Percentiles rank a stretch among this genome's conserved stretches.
Conservation (phyloP, 306 rosid species). For the Castanea mollissima region DNA sequence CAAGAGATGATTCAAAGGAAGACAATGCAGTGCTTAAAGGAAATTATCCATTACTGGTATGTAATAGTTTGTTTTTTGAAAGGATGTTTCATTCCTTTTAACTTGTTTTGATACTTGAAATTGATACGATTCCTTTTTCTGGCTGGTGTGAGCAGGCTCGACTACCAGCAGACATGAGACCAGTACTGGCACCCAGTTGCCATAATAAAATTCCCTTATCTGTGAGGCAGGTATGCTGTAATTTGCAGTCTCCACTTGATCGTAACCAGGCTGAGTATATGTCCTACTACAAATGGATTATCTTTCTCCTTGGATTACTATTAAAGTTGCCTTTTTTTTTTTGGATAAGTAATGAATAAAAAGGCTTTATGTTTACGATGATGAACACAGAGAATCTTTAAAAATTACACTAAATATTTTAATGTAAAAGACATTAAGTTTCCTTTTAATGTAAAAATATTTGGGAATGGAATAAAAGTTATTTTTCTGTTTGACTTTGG, state of each 20-base stretch:
- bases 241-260: constrained; percentile 13
- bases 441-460: neutral
- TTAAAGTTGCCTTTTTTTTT: neutral
- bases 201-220: constrained; percentile 79
- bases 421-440: neutral
- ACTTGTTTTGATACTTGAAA: constrained; percentile 14
- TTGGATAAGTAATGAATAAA: too few relatives aligned
- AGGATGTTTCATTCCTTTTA: constrained; percentile 17
- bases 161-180: constrained; percentile 87
- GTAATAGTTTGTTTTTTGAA: constrained; percentile 34
- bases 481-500: neutral
- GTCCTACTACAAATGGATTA: neutral
- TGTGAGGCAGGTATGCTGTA: constrained; percentile 81
- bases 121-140: constrained; percentile 29
- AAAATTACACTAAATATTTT: too few relatives aligned
- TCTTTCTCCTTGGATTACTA: neutral
- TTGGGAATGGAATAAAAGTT: neutral
- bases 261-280: neutral
- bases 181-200: constrained; percentile 59
- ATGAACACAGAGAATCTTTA: too few relatives aligned
- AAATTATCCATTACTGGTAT: constrained; percentile 84
- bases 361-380: too few relatives aligned
- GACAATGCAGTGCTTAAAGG: constrained; percentile 59
- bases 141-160: constrained; percentile 72
- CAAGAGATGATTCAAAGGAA: constrained; percentile 51